Evolutionary conservation across 2,329 filamentous ascomycete species (phyloP).

Genomic region (Ascochyta fabae): DNA sequence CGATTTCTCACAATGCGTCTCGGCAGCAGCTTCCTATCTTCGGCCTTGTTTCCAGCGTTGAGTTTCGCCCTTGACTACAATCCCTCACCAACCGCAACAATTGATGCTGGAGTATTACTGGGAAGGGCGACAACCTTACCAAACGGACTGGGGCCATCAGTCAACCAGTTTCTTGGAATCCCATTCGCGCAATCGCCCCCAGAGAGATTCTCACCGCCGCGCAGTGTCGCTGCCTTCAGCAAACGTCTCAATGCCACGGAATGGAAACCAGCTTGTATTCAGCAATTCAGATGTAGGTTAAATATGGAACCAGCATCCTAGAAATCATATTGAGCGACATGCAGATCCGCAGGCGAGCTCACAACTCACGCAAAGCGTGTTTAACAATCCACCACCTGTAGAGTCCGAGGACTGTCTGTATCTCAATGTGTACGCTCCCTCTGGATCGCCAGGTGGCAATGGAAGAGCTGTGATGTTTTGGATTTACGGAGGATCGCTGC

Average conservation of each 20-base stretch:
- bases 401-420: constrained; percentile 51
- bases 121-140: constrained; percentile 37
- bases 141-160: constrained; percentile 19
- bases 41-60: background rate
- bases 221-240: constrained; percentile 20
- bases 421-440: constrained; percentile 48
- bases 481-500: constrained; percentile 39
- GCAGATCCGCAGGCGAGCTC: constrained; percentile 27
- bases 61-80: constrained; percentile 1
- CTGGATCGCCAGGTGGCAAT: constrained; percentile 16
- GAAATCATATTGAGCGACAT: background rate
- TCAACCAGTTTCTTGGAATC: constrained; percentile 42
- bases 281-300: constrained; percentile 32
- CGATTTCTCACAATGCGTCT: constrained; percentile 4
- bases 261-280: constrained; percentile 33
- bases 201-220: constrained; percentile 32
- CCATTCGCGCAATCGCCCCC: constrained; percentile 39
- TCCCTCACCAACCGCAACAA: constrained; percentile 31
- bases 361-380: constrained; percentile 22
- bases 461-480: constrained; percentile 39
- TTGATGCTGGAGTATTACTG: constrained; percentile 32
- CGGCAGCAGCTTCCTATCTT: background rate
- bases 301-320: background rate
- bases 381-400: constrained; percentile 32
- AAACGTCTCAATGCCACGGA: constrained; percentile 24